Base-by-base conservation (phyloP, 1,139 yeast genomes). In the Meyerozyma carpophila region DNA sequence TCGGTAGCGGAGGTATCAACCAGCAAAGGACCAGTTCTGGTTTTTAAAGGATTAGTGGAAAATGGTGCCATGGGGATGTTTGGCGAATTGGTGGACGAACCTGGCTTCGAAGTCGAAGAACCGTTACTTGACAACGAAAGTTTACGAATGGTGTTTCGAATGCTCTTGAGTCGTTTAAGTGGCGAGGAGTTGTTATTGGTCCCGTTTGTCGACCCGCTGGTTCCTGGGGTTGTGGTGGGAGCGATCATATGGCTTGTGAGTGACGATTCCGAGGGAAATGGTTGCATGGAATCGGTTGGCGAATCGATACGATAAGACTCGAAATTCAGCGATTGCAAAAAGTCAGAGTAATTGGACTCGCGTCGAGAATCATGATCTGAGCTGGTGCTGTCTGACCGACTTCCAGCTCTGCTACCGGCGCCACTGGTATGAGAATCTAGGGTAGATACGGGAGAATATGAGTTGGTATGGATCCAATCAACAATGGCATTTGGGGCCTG, bases 71-170 rank as follows among this genome's bases (percentile, higher is more conserved):
- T 10, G n/a, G 37, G 21, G 32, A 34, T 24, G 13, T 27, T n/a
- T 16, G 36, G 21, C 21, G 39, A 9, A 34, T 32, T 21, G 37
- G 37, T 18, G 40, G 34, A n/a, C 16, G 24, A 37, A 34, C 37
- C 16, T 36, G 13, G 43, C 20, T 14, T 32, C 5, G 36, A 32
- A 5, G 38, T 14, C 21, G 37, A 24, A 8, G 32, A 13, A 32
- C 20, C 25, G 38, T 43, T 43, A 10, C 49, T 42, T 2, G 49
- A 43, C 8, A 51, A 42, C 32, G 52, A 49, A 27, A 52, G 44
- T 44, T 50, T 50, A 32, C 54, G 49, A 29, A 52, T 49, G 8
- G 50, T 50, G n/a, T 46, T 43, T 27, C 47, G 47, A 26, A 52
- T 39, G 41, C 50, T 48, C 40, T 49, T 48, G 24, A 51, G 46